Base-by-base conservation (phyloP, 192 early-diverging fungal species). In the Rhizophagus prolifer region DNA sequence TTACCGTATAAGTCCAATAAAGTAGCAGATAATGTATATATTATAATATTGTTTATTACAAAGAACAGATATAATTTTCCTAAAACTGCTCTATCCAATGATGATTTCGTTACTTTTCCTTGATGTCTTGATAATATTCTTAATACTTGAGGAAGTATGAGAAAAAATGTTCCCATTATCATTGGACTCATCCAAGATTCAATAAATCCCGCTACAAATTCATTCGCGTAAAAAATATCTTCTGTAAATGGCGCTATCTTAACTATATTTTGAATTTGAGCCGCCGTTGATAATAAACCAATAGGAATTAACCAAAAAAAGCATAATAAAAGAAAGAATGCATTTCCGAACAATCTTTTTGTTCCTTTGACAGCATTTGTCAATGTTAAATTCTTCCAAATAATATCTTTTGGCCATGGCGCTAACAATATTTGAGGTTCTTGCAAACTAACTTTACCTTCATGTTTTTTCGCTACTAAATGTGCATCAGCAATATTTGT, bases 31-130 rank as follows among this genome's bases (percentile, higher is more conserved):
- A 91, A 65, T 12, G 91, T 92, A 79, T 90, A 90, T 16, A 92
- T 84, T 65, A 91, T 72, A 30, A 94, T 77, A 78, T 90, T 92
- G 78, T 90, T 91, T 34, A 94, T 75, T 16, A 92, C 85, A 77
- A 91, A 91, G 79, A 92, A 94, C 26, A 91, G 80, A 78, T 90
- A 94, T 58, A 92, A 88, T 79, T 92, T 94, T 47, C 86, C 83
- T 60, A 94, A 79, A 10, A 92, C 89, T 58, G 90, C 86, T 41
- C 91, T 83, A 70, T 94, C 92, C 1, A 90, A 85, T 9, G 86
- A 89, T 9, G 92, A 90, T 66, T 90, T 84, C 26, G 92, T 94
- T 14, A 88, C 66, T 38, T 90, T 90, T 47, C 92, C 92, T 84
- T 92, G 91, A 77, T 90, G 86, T 36, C 86, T 82, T 34, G 91